These are phyloP conservation scores for Fusarium newnesense DNA, from an alignment of 2,329 filamentous ascomycete species.

Conservation along the genomic window DNA sequence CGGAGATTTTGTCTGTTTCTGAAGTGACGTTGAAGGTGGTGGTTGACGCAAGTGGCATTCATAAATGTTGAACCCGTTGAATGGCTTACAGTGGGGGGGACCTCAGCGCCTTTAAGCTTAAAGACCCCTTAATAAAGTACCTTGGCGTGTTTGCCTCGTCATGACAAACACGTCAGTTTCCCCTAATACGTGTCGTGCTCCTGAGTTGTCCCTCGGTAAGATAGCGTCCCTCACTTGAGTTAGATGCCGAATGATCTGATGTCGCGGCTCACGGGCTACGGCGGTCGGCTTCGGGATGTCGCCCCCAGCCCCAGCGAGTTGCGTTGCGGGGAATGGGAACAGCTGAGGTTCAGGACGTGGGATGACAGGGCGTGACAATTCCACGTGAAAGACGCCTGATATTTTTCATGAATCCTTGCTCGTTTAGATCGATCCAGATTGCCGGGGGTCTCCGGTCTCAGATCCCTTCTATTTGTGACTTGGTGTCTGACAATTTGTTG, in stretches of 20 bases:
- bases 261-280: conserved; percentile 17
- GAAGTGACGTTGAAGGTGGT: conserved; percentile 12
- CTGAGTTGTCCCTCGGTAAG: conserved; percentile 34
- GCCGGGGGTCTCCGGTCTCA: not conserved
- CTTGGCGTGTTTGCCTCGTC: conserved; percentile 1
- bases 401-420: not conserved
- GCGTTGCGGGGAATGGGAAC: conserved; percentile 20
- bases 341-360: not conserved
- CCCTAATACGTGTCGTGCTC: conserved; percentile 16
- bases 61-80: not conserved
- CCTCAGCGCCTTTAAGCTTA: conserved; percentile 34
- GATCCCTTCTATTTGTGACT: not conserved
- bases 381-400: not conserved
- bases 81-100: conserved; percentile 16
- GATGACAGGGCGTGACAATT: not conserved
- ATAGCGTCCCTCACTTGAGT: conserved; percentile 2
- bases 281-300: conserved; percentile 35
- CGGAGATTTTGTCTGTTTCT: not conserved
- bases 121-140: conserved; percentile 2
- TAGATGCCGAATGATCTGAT: conserved; percentile 32
- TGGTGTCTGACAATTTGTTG: not conserved
- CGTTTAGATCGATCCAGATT: not conserved
- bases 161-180: conserved; percentile 15
- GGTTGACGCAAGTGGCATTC: conserved; percentile 24
- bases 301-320: not conserved